phyloP scores from a whole-genome alignment of 2,329 filamentous ascomycete species.

The Talaromyces rugulosus region DNA sequence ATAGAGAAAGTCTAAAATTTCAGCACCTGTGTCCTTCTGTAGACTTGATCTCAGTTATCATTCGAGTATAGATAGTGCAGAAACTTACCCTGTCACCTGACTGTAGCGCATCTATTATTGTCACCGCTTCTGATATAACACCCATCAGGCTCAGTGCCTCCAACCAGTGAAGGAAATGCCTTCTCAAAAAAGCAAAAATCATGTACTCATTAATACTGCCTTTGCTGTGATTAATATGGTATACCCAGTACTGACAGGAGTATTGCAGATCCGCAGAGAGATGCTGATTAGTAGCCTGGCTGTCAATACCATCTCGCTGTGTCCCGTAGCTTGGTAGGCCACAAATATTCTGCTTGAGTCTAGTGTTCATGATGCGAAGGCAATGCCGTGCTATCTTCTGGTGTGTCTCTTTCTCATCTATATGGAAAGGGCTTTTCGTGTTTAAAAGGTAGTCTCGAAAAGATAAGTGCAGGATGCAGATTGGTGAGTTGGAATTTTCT shows the following conservation, averaged over 20 bases:
- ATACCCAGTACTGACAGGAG: conserved; percentile 24
- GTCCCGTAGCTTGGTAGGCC: conserved; percentile 7
- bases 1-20: conserved; percentile 21
- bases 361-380: conserved; percentile 16
- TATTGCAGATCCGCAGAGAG: conserved; percentile 20
- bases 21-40: conserved; percentile 10
- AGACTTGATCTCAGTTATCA: neutral
- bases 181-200: conserved; percentile 17
- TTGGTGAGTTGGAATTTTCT: conserved; percentile 3
- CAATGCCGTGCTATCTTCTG: conserved; percentile 22
- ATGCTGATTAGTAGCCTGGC: conserved; percentile 10
- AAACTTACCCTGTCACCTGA: conserved; percentile 13
- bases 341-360: conserved; percentile 17
- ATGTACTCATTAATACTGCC: neutral
- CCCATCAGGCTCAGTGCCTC: conserved; percentile 23
- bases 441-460: conserved; percentile 31
- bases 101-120: conserved; percentile 15
- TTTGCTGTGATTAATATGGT: conserved; percentile 20
- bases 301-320: conserved; percentile 11
- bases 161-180: conserved; percentile 24
- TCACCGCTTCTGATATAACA: conserved; percentile 12
- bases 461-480: conserved; percentile 24
- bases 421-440: conserved; percentile 20
- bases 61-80: neutral
- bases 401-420: conserved; percentile 29